Evolutionary conservation across 2,329 filamentous ascomycete genomes (phyloP), one percentile per base, ranked within the genome.

Genomic region (Fusarium fujikuroi): DNA sequence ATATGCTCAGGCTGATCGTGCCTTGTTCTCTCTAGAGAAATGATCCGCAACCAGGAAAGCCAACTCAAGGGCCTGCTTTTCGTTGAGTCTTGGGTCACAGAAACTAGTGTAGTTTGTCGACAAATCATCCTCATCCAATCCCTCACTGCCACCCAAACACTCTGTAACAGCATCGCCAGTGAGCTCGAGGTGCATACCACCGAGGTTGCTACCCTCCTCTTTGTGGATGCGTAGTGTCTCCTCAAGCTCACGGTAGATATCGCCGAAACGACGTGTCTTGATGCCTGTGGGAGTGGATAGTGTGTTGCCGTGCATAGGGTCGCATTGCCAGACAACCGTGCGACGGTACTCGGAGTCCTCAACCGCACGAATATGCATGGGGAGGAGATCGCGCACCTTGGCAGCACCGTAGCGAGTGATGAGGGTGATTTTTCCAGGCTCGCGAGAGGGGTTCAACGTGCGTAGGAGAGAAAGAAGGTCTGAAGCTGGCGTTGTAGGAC

Each of bases 131-230:
- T 98, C 96, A 40, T 89, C 93, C 66, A 98, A 84, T 0, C 92
- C 93, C 79, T 94, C 94, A 72, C 94, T 95, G 25, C 96, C 96
- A 63, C 96, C 95, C 2, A 97, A 89, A 78, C 96, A 99, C 84
- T 99, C 96, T 0, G 96, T 99, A 15, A 99, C 96, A 12, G 95
- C 93, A 79, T 99, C 96, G 11, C 95, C 96, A 0, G 96, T 99
- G 52, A 99, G 87, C 83, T 99, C 96, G 12, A 99, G 88, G 83
- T 99, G 96, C 78, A 98, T 93, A 58, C 96, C 96, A 42, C 96
- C 96, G 0, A 99, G 88, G 84, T 95, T 96, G 70, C 93, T 97
- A 28, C 92, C 91, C 73, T 94, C 88, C 71, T 94, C 88, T 78
- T 92, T 92, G 83, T 99, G 96, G 57, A 98, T 95, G 72, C 89